Evolutionary conservation across 345 rosid species (phyloP), one percentile per base, ranked within the genome.

Genomic region (Mercurialis annua): DNA sequence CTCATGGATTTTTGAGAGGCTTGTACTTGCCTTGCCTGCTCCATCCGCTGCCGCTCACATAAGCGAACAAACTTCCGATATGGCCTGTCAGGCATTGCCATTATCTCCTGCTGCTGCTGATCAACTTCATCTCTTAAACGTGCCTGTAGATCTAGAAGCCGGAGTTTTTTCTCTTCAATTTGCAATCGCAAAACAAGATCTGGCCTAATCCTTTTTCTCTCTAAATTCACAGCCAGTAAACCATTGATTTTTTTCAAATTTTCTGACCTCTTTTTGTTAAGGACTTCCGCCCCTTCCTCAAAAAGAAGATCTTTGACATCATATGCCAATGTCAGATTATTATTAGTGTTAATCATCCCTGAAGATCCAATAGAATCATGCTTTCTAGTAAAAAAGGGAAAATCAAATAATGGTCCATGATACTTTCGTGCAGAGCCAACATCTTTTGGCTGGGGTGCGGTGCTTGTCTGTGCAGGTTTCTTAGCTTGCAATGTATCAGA

Each of bases 1-100:
- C 93, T 85, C 59, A 79, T 71, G 65, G 96, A 93, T 72, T 86
- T 92, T 74, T 86, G 97, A 73, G 89, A 86, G 53, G 86, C 85
- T 73, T 87, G 92, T 60, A 95, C 88, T 73, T 95, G 99, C 68
- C 99, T 85, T 34, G 86, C 76, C 82, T 90, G 81, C 78, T 95
- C 99, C 77, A 88, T 81, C 27, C 99, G 85, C 67, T 95, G 99
- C 46, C 98, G 93, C 80, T 92, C 99, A 68, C 99, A 95, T 54
- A 95, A 66, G 72, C 98, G 86, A 69, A 95, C 96, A 90, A 95
- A 95, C 77, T 95, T 95, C 54, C 98, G 82, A 76, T 95, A 95
- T 42, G 93, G 98, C 73, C 99, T 84, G 76, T 95, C 98, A 59
- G 99, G 97, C 99, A 95, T 95, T 70, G 87, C 85, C 98, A 90